These are phyloP conservation scores for Neohortaea acidophila DNA, from an alignment of 495 filamentous ascomycete genomes.

Conservation along the genomic window DNA sequence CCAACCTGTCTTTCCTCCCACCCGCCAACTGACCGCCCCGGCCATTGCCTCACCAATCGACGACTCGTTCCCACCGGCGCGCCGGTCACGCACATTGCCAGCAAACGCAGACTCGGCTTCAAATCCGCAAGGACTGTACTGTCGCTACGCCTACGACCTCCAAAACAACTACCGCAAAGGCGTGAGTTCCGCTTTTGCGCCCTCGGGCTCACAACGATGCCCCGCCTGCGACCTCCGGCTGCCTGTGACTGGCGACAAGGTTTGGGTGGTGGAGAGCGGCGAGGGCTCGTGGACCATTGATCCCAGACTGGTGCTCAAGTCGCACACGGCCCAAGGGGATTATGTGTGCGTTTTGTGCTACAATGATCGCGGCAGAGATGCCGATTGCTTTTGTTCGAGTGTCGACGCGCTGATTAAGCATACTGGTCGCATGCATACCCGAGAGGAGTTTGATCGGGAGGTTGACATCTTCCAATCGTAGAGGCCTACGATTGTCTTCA, in stretches of 20 bases:
- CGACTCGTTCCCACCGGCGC: no score
- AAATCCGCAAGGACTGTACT: constrained; percentile 12
- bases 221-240: constrained; percentile 15
- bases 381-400: constrained; percentile 12
- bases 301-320: constrained; percentile 23
- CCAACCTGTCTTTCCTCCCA: no score
- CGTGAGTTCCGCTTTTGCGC: constrained; percentile 18
- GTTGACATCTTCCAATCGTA: no score
- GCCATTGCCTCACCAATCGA: no score
- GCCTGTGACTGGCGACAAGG: constrained; percentile 11
- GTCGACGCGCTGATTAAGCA: constrained; percentile 20
- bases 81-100: no score
- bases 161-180: constrained; percentile 16
- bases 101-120: no score
- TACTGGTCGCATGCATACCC: constrained; percentile 18
- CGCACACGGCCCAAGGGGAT: constrained; percentile 20
- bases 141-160: constrained; percentile 22
- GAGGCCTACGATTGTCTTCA: no score
- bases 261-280: constrained; percentile 19
- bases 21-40: no score
- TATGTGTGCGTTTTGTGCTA: constrained; percentile 24
- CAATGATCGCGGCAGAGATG: constrained; percentile 14
- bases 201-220: constrained; percentile 13
- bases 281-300: constrained; percentile 16
- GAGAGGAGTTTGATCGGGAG: constrained; percentile 21